A percentile compares a stretch with the other conserved stretches of the same genome.
Conservation (phyloP, 225 moss, liverwort and hornwort genomes). For the Sphagnum contortum region DNA sequence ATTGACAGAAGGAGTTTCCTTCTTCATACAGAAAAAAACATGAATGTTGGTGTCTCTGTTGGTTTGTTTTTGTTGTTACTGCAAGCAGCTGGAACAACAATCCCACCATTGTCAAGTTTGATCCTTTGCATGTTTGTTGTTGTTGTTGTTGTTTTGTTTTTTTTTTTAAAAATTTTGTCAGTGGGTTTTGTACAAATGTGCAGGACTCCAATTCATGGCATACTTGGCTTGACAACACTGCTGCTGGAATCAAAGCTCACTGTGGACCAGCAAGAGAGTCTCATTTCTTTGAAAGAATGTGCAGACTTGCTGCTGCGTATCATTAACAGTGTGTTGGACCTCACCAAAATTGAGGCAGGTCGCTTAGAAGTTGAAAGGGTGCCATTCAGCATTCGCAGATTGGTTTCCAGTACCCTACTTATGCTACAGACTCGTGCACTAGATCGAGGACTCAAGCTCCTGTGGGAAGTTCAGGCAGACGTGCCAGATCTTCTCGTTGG, state of each 20-base stretch:
- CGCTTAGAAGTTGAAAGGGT: constrained; percentile 77
- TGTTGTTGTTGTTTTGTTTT: too few species aligned
- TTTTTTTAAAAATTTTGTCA: too few species aligned
- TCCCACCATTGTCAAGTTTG: too few species aligned
- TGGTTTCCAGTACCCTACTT: constrained; percentile 70
- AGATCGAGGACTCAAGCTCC: constrained; percentile 52
- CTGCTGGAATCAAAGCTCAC: constrained; percentile 69
- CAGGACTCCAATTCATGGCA: constrained; percentile 96
- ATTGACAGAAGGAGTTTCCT: too few species aligned
- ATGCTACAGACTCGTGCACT: constrained; percentile 79
- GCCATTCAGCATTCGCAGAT: constrained; percentile 66
- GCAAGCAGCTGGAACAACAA: too few species aligned
- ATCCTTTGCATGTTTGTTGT: too few species aligned
- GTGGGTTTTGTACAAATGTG: background rate
- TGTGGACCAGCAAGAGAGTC: constrained; percentile 68
- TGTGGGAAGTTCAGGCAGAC: constrained; percentile 59
- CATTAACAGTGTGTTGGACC: constrained; percentile 83
- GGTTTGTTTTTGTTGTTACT: too few species aligned
- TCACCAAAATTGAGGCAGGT: constrained; percentile 91
- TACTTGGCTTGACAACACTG: constrained; percentile 78
- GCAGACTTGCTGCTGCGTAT: constrained; percentile 88
- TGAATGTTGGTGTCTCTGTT: too few species aligned
- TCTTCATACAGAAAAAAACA: too few species aligned
- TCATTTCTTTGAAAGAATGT: constrained; percentile 74
- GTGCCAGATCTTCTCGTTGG: constrained; percentile 64